Conservation (phyloP, 2,329 filamentous ascomycete species). For the Aspergillus bombycis region DNA sequence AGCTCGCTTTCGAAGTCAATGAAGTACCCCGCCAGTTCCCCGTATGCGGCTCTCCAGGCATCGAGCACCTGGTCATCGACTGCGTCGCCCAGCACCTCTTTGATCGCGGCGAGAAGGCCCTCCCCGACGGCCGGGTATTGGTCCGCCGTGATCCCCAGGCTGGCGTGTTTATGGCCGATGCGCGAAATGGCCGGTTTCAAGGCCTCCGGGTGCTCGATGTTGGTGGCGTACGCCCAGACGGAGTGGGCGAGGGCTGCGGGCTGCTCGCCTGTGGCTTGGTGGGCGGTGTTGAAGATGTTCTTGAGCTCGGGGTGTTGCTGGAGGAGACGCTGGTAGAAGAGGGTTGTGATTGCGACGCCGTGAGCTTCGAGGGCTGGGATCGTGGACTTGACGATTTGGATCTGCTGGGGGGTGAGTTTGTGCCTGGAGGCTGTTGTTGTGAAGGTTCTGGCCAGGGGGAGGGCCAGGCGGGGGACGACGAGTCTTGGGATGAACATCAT, state of each 20-base stretch:
- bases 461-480: background rate
- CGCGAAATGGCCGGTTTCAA: constrained; percentile 62
- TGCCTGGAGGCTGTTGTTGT: background rate
- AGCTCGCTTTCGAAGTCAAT: constrained; percentile 65
- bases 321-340: constrained; percentile 70
- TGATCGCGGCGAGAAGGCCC: constrained; percentile 67
- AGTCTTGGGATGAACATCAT: background rate
- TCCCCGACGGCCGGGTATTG: constrained; percentile 71
- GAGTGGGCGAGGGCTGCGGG: constrained; percentile 68
- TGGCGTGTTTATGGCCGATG: constrained; percentile 75
- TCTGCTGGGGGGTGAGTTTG: constrained; percentile 61
- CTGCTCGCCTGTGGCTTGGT: constrained; percentile 69
- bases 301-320: constrained; percentile 64
- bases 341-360: constrained; percentile 65
- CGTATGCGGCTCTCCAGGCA: constrained; percentile 72
- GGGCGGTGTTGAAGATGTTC: constrained; percentile 69
- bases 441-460: background rate
- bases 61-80: constrained; percentile 64
- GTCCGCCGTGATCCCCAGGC: constrained; percentile 65
- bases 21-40: constrained; percentile 70
- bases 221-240: constrained; percentile 69
- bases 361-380: constrained; percentile 67
- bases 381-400: constrained; percentile 66
- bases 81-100: constrained; percentile 67
- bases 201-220: constrained; percentile 67